Base-by-base conservation (phyloP, 2,329 filamentous ascomycete genomes). In the Phialophora macrospora region DNA sequence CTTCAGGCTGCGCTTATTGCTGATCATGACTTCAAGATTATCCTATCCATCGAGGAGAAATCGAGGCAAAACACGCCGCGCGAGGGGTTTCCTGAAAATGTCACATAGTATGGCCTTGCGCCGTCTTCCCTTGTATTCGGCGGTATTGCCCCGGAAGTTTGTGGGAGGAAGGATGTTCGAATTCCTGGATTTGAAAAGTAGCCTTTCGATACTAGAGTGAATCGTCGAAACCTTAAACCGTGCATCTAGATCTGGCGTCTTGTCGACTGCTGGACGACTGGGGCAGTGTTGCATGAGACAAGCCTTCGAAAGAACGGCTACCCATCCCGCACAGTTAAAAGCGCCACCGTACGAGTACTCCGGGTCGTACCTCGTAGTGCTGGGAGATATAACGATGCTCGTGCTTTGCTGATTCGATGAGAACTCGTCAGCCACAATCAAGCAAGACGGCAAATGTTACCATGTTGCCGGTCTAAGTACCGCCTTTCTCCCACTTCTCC, bases 321-420 rank as follows among this genome's bases (percentile, higher is more conserved):
- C 3, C 24, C 24, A 24, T 38, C 34, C 34, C 12, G 4, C 14
- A 12, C 4, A 38, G 34, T 17, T 14, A 3, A 12, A 44, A 17
- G 38, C 17, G 17, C 38, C 38, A 44, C 38, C 38, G 6, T n/a
- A n/a, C 3, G 32, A 34, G 32, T 34, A 34, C 4, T n/a, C 14
- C 24, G 55, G 9, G 41, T n/a, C n/a, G n/a, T 34, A 32, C 8
- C 8, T 12, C 32, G 32, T 34, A 34, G 32, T 34, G 9, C 32
- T 34, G 32, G 38, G 38, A 17, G 38, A 11, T 20, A 44, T 6
- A 12, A n/a, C 38, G 38, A n/a, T 22, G 38, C 59, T 51, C 59
- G 59, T 62, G 59, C 59, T 30, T 34, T 30, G 32, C 34, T 62
- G 49, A 62, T 62, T 62, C 22, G 59, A 55, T 48, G 14, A 62